A percentile compares a stretch with the other conserved stretches of the same genome.
Evolutionary conservation across 169 alveolate species (phyloP).

Genomic region (Plasmodium inui): DNA sequence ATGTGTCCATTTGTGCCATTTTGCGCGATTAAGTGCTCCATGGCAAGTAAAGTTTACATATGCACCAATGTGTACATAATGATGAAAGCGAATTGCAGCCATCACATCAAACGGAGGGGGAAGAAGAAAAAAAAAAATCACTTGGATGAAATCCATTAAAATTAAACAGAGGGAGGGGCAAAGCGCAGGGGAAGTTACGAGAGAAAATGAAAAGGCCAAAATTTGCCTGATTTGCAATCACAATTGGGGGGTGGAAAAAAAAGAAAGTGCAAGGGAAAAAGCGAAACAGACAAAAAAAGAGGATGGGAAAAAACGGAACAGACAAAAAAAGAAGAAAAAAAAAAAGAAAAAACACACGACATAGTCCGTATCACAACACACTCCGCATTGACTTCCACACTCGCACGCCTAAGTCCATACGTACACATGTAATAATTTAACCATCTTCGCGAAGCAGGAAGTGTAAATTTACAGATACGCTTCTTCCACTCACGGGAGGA

Average conservation of each 20-base stretch:
- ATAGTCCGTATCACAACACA: neutral
- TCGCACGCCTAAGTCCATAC: neutral
- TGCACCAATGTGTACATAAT: neutral
- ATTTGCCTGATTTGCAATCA: neutral
- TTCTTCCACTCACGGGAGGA: neutral
- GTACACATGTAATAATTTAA: conserved; percentile 2
- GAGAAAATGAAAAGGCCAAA: neutral
- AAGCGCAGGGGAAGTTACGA: neutral
- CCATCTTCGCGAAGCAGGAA: neutral
- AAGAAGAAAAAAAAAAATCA: conserved; percentile 9
- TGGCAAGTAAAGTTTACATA: neutral
- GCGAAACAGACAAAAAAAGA: neutral
- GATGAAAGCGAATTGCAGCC: neutral
- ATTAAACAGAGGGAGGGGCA: neutral
- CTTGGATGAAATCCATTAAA: neutral
- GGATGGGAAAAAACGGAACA: neutral
- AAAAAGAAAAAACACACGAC: neutral
- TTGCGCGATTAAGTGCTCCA: neutral
- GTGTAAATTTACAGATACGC: neutral
- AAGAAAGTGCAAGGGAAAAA: neutral
- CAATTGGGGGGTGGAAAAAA: too few species aligned
- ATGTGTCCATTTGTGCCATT: neutral
- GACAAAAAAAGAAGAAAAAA: neutral
- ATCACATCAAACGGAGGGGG: neutral
- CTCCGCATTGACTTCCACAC: neutral